phyloP scores from a whole-genome alignment of 345 rosid genomes.

The Capsella bursapastoris region DNA sequence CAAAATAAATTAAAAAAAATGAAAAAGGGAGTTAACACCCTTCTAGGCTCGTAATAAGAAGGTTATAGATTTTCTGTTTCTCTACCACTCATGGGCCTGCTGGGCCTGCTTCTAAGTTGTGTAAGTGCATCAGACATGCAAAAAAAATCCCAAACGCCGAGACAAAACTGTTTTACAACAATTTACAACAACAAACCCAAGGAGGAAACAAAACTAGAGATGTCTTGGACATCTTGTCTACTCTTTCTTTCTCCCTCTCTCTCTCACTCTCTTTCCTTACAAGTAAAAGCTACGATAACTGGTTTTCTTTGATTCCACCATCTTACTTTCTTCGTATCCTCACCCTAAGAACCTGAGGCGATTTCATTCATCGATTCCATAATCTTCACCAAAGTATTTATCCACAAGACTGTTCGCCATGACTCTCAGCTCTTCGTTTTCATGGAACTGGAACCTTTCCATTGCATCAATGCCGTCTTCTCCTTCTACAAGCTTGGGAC shows the following conservation, averaged over 20 bases:
- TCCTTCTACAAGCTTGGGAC: constrained; percentile 82
- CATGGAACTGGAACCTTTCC: constrained; percentile 97
- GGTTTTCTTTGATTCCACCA: constrained; percentile 32
- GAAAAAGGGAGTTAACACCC: neutral
- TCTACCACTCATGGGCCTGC: neutral
- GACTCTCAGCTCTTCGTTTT: constrained; percentile 87
- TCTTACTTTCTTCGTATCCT: constrained; percentile 13
- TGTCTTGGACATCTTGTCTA: neutral
- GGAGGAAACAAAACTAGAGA: constrained; percentile 15
- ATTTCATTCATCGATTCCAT: constrained; percentile 63
- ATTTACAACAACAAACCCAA: constrained; percentile 35
- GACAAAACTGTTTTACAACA: constrained; percentile 41
- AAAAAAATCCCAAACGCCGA: constrained; percentile 17
- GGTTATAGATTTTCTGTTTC: neutral
- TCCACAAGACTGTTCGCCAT: constrained; percentile 94
- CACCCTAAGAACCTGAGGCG: neutral
- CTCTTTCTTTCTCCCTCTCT: neutral
- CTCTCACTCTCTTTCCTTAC: constrained; percentile 14
- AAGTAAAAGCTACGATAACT: constrained; percentile 28
- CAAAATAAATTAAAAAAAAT: neutral
- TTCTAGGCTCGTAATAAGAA: neutral
- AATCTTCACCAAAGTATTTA: constrained; percentile 89
- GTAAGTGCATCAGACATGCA: neutral
- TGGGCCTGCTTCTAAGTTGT: neutral
- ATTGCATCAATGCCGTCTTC: constrained; percentile 97